Evolutionary conservation across 2,329 filamentous ascomycete species (phyloP).

Genomic region (Huntiella omanensis): DNA sequence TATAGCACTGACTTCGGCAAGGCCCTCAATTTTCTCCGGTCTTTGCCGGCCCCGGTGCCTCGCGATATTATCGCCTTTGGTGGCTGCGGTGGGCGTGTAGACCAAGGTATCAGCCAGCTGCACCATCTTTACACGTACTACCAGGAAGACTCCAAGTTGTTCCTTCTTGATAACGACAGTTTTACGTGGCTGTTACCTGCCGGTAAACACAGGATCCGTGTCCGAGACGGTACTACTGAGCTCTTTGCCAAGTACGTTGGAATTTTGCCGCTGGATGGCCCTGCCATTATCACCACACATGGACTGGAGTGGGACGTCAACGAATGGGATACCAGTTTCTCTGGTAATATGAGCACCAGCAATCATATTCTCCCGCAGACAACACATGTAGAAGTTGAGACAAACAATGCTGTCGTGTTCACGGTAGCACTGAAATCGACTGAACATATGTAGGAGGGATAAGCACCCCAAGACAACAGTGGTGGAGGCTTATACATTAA

Average conservation of each 20-base stretch:
- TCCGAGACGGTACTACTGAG: conserved; percentile 29
- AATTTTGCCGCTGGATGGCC: conserved; percentile 67
- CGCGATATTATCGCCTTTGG: conserved; percentile 63
- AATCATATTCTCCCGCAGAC: conserved; percentile 49
- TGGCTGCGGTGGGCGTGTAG: conserved; percentile 73
- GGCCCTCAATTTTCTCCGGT: conserved; percentile 43
- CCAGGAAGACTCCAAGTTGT: conserved; percentile 37
- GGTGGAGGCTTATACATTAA: not conserved
- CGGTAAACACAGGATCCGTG: conserved; percentile 48
- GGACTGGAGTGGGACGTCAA: conserved; percentile 85
- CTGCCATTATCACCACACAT: conserved; percentile 55
- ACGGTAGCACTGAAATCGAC: conserved; percentile 29
- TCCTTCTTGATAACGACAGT: conserved; percentile 63
- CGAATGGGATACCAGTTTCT: conserved; percentile 62
- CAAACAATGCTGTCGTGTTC: conserved; percentile 49
- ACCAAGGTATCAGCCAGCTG: conserved; percentile 78
- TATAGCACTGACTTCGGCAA: conserved; percentile 86
- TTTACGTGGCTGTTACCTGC: conserved; percentile 58
- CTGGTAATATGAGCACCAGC: conserved; percentile 57
- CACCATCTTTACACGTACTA: conserved; percentile 62
- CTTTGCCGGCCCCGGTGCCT: conserved; percentile 14
- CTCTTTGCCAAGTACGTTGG: conserved; percentile 65
- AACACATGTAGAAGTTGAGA: conserved; percentile 41
- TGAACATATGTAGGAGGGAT: not conserved
- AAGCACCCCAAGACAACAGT: not conserved